Percentiles rank a stretch among this genome's conserved stretches.
phyloP scores from a whole-genome alignment of 257 asterid genomes.

The Knoxia roxburghii region DNA sequence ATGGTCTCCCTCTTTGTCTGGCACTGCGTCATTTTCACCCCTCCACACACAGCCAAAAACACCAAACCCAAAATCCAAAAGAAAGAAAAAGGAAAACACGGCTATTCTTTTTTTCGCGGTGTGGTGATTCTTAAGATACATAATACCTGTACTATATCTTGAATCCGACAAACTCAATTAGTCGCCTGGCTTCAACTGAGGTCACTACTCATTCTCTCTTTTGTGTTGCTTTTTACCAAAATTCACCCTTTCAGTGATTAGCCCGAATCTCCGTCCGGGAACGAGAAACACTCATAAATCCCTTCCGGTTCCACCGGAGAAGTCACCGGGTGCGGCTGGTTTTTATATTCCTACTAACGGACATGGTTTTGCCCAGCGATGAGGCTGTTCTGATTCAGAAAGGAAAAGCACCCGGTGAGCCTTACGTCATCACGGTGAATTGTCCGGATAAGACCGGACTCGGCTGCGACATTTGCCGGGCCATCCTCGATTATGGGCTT shows the following conservation, averaged over 20 bases:
- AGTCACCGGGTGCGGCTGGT: neutral
- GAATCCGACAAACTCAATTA: too few species aligned
- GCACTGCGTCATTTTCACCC: neutral
- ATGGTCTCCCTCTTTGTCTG: neutral
- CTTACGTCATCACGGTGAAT: conserved; percentile 56
- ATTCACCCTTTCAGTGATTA: too few species aligned
- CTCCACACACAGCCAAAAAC: too few species aligned
- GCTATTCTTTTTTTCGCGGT: too few species aligned
- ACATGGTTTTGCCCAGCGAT: conserved; percentile 45
- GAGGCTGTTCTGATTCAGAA: conserved; percentile 62
- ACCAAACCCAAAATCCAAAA: too few species aligned
- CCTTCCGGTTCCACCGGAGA: neutral
- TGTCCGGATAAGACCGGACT: conserved; percentile 67
- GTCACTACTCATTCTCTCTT: neutral
- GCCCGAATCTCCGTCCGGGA: too few species aligned
- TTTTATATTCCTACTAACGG: neutral
- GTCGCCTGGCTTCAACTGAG: neutral
- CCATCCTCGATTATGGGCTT: conserved; percentile 63
- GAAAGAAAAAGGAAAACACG: too few species aligned
- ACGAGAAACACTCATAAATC: too few species aligned
- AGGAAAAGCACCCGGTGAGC: conserved; percentile 58
- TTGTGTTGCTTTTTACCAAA: too few species aligned
- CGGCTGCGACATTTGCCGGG: conserved; percentile 63
- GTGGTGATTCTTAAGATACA: too few species aligned
- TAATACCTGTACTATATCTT: too few species aligned